Evolutionary conservation across 148 eudicot genomes (phyloP), one percentile per base, ranked within the genome.

Genomic region (Rhododendron ferrugineum): DNA sequence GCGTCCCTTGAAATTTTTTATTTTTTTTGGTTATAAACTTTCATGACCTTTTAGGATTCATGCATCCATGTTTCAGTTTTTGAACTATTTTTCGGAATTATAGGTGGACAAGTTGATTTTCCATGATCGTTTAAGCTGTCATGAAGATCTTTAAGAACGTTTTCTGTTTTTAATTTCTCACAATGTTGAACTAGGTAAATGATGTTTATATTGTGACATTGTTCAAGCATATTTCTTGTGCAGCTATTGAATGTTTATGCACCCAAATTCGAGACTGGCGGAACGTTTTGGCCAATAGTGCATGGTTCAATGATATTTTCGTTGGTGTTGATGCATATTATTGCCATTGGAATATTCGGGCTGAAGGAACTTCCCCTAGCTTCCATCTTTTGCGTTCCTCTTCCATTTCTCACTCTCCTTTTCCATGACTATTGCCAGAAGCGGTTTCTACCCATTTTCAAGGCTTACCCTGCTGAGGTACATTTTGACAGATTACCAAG

Each of bases 211-310:
- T 46, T 22, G 6, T 74, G n/a, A 37, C 37, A 47, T 10, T 46
- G 15, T 32, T 72, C 30, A 3, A 3, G 72, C 36, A 75, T 77
- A 44, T 85, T 73, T 85, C 78, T 64, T 87, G 83, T 91, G 91
- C 98, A 96, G 99, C 91, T 96, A 79, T 85, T 96, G 86, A 91
- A 90, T 88, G 97, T 96, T 70, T 96, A 96, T 87, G 90, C 89
- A 68, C 95, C 95, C 18, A 94, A 92, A 87, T 93, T 84, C 73
- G 97, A 93, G 82, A 96, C 94, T 80, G 94, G 92, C 40, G 99
- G 99, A 73, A 91, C 87, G 80, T 95, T 90, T 88, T 96, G 99
- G 99, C 95, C 98, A 49, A 88, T 94, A 70, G 93, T 96, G 83
- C 95, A 93, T 87, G 89, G 88, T 83, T 92, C 95, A 70, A 94